A percentile compares a stretch with the other conserved stretches of the same genome.
These are phyloP conservation scores for Stephania cephalantha DNA, from an alignment of 164 flowering plant species.

Conservation along the genomic window DNA sequence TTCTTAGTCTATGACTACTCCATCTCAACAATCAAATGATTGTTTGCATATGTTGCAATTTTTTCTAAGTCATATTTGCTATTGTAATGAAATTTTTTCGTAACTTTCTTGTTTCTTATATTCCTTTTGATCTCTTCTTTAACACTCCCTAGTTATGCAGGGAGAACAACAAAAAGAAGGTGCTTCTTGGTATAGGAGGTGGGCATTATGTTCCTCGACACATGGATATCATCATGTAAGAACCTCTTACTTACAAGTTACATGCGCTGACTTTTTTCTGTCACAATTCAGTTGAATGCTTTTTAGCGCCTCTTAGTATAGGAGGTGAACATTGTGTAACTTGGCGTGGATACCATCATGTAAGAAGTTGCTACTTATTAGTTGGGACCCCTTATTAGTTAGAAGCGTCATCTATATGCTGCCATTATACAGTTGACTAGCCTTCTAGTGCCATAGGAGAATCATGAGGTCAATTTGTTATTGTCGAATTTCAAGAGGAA, in stretches of 20 bases:
- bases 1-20: too few species aligned
- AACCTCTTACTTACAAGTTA: not conserved
- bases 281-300: too few species aligned
- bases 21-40: too few species aligned
- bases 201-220: constrained; percentile 97
- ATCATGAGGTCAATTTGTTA: not conserved
- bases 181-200: constrained; percentile 91
- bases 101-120: not conserved
- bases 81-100: too few species aligned
- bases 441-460: not conserved
- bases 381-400: too few species aligned
- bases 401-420: not conserved
- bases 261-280: not conserved
- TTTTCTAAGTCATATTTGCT: too few species aligned
- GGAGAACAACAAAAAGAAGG: constrained; percentile 33
- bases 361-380: constrained; percentile 14
- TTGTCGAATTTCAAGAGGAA: not conserved
- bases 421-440: not conserved
- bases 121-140: not conserved
- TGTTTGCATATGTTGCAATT: too few species aligned
- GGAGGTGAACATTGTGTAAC: constrained; percentile 98
- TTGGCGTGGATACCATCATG: constrained; percentile 56
- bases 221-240: constrained; percentile 45
- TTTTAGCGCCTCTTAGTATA: constrained; percentile 61
- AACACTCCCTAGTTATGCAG: constrained; percentile 24